Base-by-base conservation (phyloP, 495 filamentous ascomycete species). In the Rhypophila decipiens region DNA sequence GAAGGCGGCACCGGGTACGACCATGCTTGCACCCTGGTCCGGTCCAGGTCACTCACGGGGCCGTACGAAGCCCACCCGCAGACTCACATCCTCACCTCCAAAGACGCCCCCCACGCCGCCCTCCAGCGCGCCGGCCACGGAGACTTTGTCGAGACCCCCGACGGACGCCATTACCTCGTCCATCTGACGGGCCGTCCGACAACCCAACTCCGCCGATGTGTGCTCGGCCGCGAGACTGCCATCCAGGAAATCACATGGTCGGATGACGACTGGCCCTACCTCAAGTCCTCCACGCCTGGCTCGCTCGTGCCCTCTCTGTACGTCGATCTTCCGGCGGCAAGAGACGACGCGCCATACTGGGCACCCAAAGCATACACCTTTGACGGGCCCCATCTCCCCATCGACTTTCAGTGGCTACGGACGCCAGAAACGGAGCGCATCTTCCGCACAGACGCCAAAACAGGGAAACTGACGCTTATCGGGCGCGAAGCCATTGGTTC, bases 1-100 rank as follows among this genome's bases (percentile, higher is more conserved):
- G 82, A 86, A 50, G 82, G 79, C 1, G 82, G 82, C 3, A 85
- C 81, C 1, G 80, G 69, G 3, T 73, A 76, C 43, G 61, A 74
- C 9, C 82, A 85, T 47, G 71, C 71, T 3, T 64, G 64, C 35
- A 77, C 75, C 10, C 60, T 82, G 3, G 72, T 73, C 0, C 70
- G 80, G 10, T 76, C 77, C 1, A 66, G 64, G 22, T 64, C 73
- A 50, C 71, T 82, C 29, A 73, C 66, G 67, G 80, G 82, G 0
- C 82, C 80, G 3, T 85, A 79, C 50, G 74, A 78, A 42, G 59
- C 68, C 15, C 74, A 77, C 50, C 75, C 75, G 5, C 48, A 71
- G 13, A 67, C 73, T 17, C 54, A 72, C 50, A 67, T 77, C 29
- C 39, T 76, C 13, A 68, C 67, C 12, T 59, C 70, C 35, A 75